phyloP scores from a whole-genome alignment of 306 rosid genomes.

The Styphnolobium japonicum region DNA sequence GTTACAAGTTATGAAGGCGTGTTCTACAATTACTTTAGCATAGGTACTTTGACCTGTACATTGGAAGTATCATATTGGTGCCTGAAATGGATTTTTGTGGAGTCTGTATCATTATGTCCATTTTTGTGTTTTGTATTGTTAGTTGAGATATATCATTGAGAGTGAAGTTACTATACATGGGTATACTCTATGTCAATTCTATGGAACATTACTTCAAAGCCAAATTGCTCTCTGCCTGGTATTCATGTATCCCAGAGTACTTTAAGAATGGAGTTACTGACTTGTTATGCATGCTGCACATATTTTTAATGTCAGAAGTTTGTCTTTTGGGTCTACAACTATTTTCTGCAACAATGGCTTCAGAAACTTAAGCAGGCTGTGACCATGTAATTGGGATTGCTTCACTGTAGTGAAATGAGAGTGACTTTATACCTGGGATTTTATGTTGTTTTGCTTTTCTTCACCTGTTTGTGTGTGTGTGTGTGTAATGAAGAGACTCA shows the following conservation, averaged over 20 bases:
- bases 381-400: background rate
- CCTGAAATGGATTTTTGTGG: background rate
- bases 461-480: background rate
- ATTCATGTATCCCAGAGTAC: constrained; percentile 3
- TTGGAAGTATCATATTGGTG: background rate
- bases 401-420: constrained; percentile 19
- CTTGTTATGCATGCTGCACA: constrained; percentile 7
- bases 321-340: constrained; percentile 7
- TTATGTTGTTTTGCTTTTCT: background rate
- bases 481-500: background rate
- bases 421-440: background rate
- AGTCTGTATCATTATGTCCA: constrained; percentile 17
- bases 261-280: constrained; percentile 13
- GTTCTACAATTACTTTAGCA: constrained; percentile 92
- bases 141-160: background rate
- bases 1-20: constrained; percentile 71
- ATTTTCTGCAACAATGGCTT: constrained; percentile 13
- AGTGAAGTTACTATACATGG: constrained; percentile 12
- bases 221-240: constrained; percentile 11
- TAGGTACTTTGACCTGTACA: constrained; percentile 56
- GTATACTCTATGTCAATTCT: constrained; percentile 11
- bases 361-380: constrained; percentile 11
- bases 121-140: background rate
- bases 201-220: background rate
- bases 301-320: background rate